Conservation (phyloP, 208 protist genomes). For the Zelonia costaricensis region DNA sequence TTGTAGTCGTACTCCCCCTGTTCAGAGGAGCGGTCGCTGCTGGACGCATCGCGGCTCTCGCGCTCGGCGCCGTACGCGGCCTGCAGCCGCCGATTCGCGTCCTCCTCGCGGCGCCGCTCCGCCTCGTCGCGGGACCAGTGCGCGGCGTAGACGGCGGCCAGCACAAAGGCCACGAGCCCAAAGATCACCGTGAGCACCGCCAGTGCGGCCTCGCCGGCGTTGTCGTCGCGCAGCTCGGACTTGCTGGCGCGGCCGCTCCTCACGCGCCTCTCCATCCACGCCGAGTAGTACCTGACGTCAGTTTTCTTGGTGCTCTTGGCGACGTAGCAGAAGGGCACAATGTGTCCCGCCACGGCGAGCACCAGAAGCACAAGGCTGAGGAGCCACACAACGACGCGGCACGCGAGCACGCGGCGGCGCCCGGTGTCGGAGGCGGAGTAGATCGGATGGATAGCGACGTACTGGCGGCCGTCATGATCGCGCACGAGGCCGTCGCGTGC, state of each 20-base stretch:
- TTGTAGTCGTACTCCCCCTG: background rate
- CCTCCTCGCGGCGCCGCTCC: background rate
- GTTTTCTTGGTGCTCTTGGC: too few species aligned
- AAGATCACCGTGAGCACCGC: slow-evolving; percentile 6
- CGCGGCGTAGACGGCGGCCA: slow-evolving; percentile 12
- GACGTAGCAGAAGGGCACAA: background rate
- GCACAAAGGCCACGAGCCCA: slow-evolving; percentile 8
- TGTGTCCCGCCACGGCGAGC: slow-evolving; percentile 2
- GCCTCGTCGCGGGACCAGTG: background rate
- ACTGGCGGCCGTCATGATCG: background rate
- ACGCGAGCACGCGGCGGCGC: slow-evolving; percentile 1
- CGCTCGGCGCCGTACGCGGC: background rate
- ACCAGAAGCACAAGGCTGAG: slow-evolving; percentile 3
- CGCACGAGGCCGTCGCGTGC: slow-evolving; percentile 3
- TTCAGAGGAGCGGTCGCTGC: background rate
- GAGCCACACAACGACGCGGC: background rate
- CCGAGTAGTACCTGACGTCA: background rate
- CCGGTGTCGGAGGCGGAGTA: background rate
- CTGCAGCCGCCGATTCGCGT: background rate
- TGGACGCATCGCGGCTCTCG: background rate
- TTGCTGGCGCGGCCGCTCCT: background rate
- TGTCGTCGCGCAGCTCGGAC: background rate
- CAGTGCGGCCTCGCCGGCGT: background rate
- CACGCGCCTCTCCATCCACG: slow-evolving; percentile 8
- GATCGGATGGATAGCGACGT: slow-evolving; percentile 8